phyloP scores from a whole-genome alignment of 805 yeast species.

The Candida argentea region DNA sequence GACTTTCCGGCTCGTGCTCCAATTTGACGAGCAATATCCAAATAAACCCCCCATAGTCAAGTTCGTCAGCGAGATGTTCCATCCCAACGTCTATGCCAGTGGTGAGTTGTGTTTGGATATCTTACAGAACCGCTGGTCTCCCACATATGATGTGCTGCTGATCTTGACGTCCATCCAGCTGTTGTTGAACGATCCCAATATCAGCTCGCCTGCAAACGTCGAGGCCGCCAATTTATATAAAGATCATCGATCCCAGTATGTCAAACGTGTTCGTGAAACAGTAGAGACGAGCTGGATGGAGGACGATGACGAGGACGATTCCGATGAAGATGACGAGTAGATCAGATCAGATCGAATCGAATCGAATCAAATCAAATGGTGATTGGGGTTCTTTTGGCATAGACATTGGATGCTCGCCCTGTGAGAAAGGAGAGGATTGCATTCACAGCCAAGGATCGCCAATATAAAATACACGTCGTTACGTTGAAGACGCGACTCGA shows the following conservation, averaged over 20 bases:
- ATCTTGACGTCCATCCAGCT: constrained; percentile 90
- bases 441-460: no score
- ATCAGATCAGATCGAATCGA: constrained; percentile 2
- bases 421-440: no score
- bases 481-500: no score
- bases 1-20: constrained; percentile 75
- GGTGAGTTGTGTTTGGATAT: constrained; percentile 96
- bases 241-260: constrained; percentile 89
- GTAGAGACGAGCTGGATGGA: constrained; percentile 94
- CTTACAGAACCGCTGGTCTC: constrained; percentile 95
- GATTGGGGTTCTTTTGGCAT: background rate
- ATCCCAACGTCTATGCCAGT: constrained; percentile 91
- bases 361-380: background rate
- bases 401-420: background rate
- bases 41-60: constrained; percentile 93
- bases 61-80: constrained; percentile 91
- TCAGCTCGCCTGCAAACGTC: constrained; percentile 92
- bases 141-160: constrained; percentile 95
- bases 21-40: constrained; percentile 95
- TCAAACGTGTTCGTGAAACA: constrained; percentile 84
- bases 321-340: constrained; percentile 26
- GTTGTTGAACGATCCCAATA: constrained; percentile 90
- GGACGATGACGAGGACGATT: constrained; percentile 53
- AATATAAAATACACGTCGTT: background rate
- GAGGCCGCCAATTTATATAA: constrained; percentile 94